A percentile compares a stretch with the other conserved stretches of the same genome.
Conservation (phyloP, 1,284 basidiomycete species). For the Vanrija pseudolonga region DNA sequence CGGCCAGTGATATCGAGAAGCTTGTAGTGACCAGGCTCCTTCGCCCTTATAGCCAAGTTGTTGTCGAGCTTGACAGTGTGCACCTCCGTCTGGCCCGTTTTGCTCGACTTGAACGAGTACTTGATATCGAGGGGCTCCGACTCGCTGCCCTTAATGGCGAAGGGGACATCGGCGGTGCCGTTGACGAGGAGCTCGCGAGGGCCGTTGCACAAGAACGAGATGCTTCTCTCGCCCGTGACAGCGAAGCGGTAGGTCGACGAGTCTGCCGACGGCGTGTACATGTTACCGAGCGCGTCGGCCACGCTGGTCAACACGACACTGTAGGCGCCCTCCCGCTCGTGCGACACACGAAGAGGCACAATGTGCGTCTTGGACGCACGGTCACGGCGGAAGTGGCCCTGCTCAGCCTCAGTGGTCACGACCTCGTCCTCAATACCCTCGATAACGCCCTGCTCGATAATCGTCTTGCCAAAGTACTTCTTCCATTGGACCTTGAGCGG, state of each 20-base stretch:
- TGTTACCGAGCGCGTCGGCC: conserved; percentile 54
- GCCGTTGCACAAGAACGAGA: conserved; percentile 68
- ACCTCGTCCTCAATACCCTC: conserved; percentile 71
- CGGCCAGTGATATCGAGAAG: conserved; percentile 69
- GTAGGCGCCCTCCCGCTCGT: conserved; percentile 49
- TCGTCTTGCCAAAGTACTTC: conserved; percentile 55
- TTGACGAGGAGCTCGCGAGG: conserved; percentile 68
- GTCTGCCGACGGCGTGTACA: conserved; percentile 35
- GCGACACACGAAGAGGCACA: conserved; percentile 37
- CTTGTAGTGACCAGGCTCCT: conserved; percentile 76
- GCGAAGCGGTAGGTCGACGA: conserved; percentile 58
- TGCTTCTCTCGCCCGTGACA: conserved; percentile 69
- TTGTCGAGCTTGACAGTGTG: conserved; percentile 53
- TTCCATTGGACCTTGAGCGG: conserved; percentile 74
- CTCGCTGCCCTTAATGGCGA: background rate
- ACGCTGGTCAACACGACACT: conserved; percentile 40
- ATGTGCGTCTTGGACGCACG: conserved; percentile 35
- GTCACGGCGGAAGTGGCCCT: conserved; percentile 27
- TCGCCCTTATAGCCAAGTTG: conserved; percentile 55
- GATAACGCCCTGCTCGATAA: conserved; percentile 60
- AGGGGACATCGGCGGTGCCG: conserved; percentile 22
- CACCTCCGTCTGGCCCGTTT: conserved; percentile 4
- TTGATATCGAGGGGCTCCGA: conserved; percentile 20
- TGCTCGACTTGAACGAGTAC: conserved; percentile 21
- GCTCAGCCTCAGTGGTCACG: conserved; percentile 16